Evolutionary conservation across 2,329 filamentous ascomycete genomes (phyloP).

Genomic region (Huntiella savannae): DNA sequence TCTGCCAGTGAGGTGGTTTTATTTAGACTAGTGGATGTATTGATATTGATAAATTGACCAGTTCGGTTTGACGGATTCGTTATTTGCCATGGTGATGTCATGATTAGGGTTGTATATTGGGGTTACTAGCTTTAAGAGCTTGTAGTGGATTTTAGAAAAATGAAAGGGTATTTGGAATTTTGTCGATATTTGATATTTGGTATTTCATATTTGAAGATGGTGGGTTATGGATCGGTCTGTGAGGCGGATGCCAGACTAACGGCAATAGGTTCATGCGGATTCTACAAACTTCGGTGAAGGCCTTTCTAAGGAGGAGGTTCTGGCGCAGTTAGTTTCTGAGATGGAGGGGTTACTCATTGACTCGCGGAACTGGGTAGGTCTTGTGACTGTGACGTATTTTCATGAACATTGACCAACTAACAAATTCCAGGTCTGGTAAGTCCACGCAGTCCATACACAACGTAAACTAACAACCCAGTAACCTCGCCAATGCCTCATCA

Average conservation of each 20-base stretch:
- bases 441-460: background rate
- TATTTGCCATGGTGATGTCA: no score
- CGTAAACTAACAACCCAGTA: conserved; percentile 27
- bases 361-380: conserved; percentile 60
- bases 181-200: background rate
- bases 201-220: background rate
- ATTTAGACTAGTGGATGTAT: no score
- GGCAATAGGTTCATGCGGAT: conserved; percentile 51
- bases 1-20: no score
- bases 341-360: conserved; percentile 49
- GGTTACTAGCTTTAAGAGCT: no score
- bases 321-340: conserved; percentile 54
- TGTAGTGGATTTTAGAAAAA: no score
- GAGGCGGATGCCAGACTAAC: background rate
- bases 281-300: conserved; percentile 51
- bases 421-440: conserved; percentile 8
- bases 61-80: no score
- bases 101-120: no score
- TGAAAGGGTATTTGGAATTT: background rate
- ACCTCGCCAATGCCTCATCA: conserved; percentile 56
- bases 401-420: background rate
- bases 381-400: background rate
- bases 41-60: no score
- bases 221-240: background rate
- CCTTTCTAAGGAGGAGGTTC: conserved; percentile 52